phyloP scores from a whole-genome alignment of 2,329 filamentous ascomycete genomes.

The Stachybotrys echinatus region DNA sequence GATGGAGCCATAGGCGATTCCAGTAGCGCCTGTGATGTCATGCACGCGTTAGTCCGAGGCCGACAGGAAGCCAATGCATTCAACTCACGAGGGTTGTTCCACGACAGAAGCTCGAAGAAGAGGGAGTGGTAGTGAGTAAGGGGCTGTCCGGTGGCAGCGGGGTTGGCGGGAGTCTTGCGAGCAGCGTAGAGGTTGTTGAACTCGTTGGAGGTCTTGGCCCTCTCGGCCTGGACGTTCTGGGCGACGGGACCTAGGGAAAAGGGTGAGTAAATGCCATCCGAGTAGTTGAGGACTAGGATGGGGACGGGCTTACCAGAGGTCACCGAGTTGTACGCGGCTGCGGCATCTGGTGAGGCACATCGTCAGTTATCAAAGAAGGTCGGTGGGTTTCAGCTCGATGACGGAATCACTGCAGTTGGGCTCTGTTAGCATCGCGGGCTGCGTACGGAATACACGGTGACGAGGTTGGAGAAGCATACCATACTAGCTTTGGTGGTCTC shows the following conservation, averaged over 20 bases:
- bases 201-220: slow-evolving; percentile 49
- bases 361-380: slow-evolving; percentile 21
- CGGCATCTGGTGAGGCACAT: slow-evolving; percentile 32
- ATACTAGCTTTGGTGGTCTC: slow-evolving; percentile 48
- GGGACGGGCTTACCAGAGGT: slow-evolving; percentile 36
- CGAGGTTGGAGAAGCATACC: slow-evolving; percentile 31
- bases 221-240: slow-evolving; percentile 52
- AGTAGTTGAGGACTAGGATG: slow-evolving; percentile 1
- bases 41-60: slow-evolving; percentile 7
- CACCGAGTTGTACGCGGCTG: slow-evolving; percentile 42
- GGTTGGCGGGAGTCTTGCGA: slow-evolving; percentile 47
- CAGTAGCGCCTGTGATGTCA: slow-evolving; percentile 49
- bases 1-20: slow-evolving; percentile 55
- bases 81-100: slow-evolving; percentile 60
- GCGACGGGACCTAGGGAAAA: slow-evolving; percentile 47
- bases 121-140: slow-evolving; percentile 67
- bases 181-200: slow-evolving; percentile 53
- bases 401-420: slow-evolving; percentile 8
- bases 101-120: slow-evolving; percentile 64
- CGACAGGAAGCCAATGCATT: background rate
- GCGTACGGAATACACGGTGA: background rate
- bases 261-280: slow-evolving; percentile 4
- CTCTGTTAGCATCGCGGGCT: background rate
- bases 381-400: slow-evolving; percentile 2
- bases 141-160: slow-evolving; percentile 55